These are phyloP conservation scores for Yamadazyma friedrichii DNA, from an alignment of 1,139 yeast genomes.

Conservation along the genomic window DNA sequence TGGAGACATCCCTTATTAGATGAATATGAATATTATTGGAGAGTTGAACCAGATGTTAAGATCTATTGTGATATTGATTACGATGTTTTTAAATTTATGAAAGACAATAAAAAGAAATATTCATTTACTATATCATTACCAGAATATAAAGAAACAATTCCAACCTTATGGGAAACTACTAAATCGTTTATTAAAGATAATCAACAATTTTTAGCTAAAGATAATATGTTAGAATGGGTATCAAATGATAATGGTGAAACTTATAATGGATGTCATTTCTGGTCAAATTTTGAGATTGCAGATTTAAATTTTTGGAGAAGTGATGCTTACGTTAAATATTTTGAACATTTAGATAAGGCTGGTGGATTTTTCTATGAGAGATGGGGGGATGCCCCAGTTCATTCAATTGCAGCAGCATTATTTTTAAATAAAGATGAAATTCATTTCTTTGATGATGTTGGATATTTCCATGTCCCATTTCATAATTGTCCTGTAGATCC, in stretches of 20 bases:
- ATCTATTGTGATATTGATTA: slow-evolving; percentile 78
- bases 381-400: slow-evolving; percentile 95
- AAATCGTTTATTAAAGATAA: slow-evolving; percentile 61
- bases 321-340: slow-evolving; percentile 65
- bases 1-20: slow-evolving; percentile 71
- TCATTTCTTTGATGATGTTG: slow-evolving; percentile 81
- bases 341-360: slow-evolving; percentile 67
- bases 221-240: slow-evolving; percentile 72
- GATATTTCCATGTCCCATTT: slow-evolving; percentile 80
- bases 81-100: slow-evolving; percentile 81
- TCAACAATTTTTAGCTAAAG: slow-evolving; percentile 63
- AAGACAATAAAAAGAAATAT: slow-evolving; percentile 67
- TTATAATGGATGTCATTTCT: slow-evolving; percentile 81
- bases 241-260: slow-evolving; percentile 65
- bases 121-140: slow-evolving; percentile 82
- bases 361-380: slow-evolving; percentile 92
- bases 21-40: slow-evolving; percentile 86
- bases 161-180: slow-evolving; percentile 79
- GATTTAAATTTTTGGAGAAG: slow-evolving; percentile 72
- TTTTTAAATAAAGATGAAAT: slow-evolving; percentile 64
- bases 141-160: slow-evolving; percentile 78
- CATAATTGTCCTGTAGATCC: slow-evolving; percentile 73
- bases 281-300: slow-evolving; percentile 87
- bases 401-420: slow-evolving; percentile 80
- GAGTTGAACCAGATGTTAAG: slow-evolving; percentile 86